Base-by-base conservation (phyloP, 2,329 filamentous ascomycete genomes). In the Elsinoe australis region DNA sequence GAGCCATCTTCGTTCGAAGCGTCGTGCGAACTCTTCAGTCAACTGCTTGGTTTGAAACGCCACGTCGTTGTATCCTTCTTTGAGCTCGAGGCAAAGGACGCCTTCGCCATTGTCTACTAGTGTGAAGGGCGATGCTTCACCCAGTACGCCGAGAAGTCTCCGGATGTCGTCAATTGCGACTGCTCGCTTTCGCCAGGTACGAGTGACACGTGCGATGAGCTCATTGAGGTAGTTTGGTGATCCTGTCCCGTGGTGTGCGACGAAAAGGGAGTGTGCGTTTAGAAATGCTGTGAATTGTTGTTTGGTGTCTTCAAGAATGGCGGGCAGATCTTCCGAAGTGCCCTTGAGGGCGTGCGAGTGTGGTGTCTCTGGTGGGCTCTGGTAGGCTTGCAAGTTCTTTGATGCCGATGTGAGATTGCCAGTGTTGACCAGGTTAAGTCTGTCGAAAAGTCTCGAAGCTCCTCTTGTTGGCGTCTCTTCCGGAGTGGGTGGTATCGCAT, bases 1-100 rank as follows among this genome's bases (percentile, higher is more conserved):
- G 6, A 58, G 62, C 72, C 71, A 79, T 9, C 68, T 56, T 12
- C 63, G 54, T 36, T 71, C 64, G 34, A 79, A 54, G 9, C 66
- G 64, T 12, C 66, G 59, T 52, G 74, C 71, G 55, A 80, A 80
- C 32, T 65, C 61, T 15, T 64, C 61, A 32, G 74, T 75, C 29
- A 76, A 57, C 53, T 76, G 72, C 47, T 72, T 64, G 51, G 71
- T 56, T 8, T 59, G 54, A 2, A 59, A 57, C 5, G 48, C 38
- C 49, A 64, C 57, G 6, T 54, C 53, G 2, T 32, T 55, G 29
- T 59, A 58, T 31, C 55, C 56, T 7, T 65, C 62, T 21, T 66
- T 58, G 2, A 39, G 7, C 51, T 70, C 67, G 24, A 71, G 58
- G 50, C 66, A 69, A 19, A 70, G 62, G 49, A 66, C 69, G 51